Evolutionary conservation across 768 basidiomycete genomes (phyloP).

Genomic region (Lyophyllum semitale): DNA sequence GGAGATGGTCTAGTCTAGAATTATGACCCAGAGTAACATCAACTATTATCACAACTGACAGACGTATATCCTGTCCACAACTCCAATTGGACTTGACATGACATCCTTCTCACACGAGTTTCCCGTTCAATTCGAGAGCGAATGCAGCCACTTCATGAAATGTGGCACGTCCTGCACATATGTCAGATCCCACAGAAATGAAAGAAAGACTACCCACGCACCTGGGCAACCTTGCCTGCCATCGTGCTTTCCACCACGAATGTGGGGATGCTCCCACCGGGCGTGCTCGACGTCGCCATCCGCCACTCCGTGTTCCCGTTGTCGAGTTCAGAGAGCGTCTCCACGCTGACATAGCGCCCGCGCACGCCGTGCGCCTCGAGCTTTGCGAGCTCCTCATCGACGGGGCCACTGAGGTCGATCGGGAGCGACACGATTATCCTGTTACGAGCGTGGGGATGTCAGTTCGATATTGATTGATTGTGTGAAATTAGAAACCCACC

Average conservation of each 20-base stretch:
- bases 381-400: conserved; percentile 56
- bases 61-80: not conserved
- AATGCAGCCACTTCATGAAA: conserved; percentile 68
- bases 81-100: not conserved
- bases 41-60: not conserved
- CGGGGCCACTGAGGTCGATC: conserved; percentile 56
- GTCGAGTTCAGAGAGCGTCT: conserved; percentile 62
- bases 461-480: too few species aligned
- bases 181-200: not conserved
- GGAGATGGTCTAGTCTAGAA: not conserved
- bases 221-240: conserved; percentile 63
- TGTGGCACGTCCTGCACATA: conserved; percentile 64
- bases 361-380: conserved; percentile 65
- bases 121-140: conserved; percentile 22
- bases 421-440: conserved; percentile 67
- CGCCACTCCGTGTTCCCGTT: conserved; percentile 73
- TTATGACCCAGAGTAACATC: not conserved
- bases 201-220: conserved; percentile 27
- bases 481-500: too few species aligned
- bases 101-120: too few species aligned
- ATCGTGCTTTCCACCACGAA: conserved; percentile 65
- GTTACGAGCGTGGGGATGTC: too few species aligned
- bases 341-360: conserved; percentile 72
- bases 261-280: conserved; percentile 68
- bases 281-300: conserved; percentile 77